Base-by-base conservation (phyloP, 2,329 filamentous ascomycete species). In the Teratosphaeriaceae sp. region DNA sequence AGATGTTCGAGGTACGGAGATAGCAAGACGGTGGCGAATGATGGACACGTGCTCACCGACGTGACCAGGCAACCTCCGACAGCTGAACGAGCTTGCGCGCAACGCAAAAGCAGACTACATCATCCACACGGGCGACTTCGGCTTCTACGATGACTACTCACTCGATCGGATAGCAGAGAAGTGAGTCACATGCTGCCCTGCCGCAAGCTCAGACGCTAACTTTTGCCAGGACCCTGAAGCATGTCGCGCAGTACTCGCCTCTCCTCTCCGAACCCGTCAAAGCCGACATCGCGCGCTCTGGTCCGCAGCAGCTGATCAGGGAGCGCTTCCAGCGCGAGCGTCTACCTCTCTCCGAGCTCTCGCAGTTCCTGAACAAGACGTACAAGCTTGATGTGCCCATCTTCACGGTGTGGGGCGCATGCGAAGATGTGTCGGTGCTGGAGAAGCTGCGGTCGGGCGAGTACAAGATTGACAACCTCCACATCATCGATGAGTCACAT, bases 381-480 rank as follows among this genome's bases (percentile, higher is more conserved):
- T 76, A 94, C 60, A 94, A 88, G 62, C 81, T 98, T 44, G 89
- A 98, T 49, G 85, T 98, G 45, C 92, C 92, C 0, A 92, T 98
- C 44, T 97, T 96, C 71, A 98, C 92, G 30, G 92, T 98, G 27
- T 98, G 92, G 92, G 92, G 92, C 63, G 92, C 92, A 37, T 98
- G 92, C 62, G 92, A 98, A 69, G 92, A 98, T 75, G 92, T 98
- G 16, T 84, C 92, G 45, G 92, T 98, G 21, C 69, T 98, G 59
- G 92, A 98, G 69, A 96, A 95, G 72, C 94, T 98, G 69, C 80
- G 92, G 50, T 96, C 92, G 11, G 87, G 87, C 53, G 92, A 98
- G 70, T 98, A 98, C 73, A 97, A 96, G 72, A 85, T 98, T 30
- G 82, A 84, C 58, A 98, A 98, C 65, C 79, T 98, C 54, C 88